A percentile compares a stretch with the other conserved stretches of the same genome.
These are phyloP conservation scores for Rubroboletus satanas DNA, from an alignment of 768 basidiomycete genomes.

Conservation along the genomic window DNA sequence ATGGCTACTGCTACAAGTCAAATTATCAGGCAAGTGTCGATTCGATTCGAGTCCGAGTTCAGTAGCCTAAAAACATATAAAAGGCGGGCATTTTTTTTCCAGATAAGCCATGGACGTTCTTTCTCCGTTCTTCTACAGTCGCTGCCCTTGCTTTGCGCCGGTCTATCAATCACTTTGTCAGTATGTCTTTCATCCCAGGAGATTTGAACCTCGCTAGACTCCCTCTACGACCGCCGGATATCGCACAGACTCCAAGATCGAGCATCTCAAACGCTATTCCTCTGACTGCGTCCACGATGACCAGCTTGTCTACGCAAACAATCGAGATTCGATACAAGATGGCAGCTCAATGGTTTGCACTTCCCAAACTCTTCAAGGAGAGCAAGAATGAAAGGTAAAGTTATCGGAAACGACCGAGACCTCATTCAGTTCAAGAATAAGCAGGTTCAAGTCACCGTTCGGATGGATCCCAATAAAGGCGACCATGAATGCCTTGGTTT, in stretches of 20 bases:
- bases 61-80: neutral
- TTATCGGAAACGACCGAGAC: neutral
- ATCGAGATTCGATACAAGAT: neutral
- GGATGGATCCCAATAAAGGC: neutral
- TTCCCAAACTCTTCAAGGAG: neutral
- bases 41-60: neutral
- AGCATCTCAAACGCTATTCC: neutral
- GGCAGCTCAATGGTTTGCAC: neutral
- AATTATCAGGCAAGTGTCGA: neutral
- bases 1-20: no score
- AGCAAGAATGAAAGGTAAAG: neutral
- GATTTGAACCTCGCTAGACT: neutral
- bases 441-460: neutral
- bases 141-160: neutral
- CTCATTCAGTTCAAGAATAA: neutral
- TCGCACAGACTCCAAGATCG: neutral
- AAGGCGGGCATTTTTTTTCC: neutral
- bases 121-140: neutral
- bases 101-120: neutral
- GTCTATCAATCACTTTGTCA: no score
- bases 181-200: neutral
- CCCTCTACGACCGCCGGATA: neutral
- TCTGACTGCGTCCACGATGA: neutral
- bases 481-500: neutral
- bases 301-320: neutral